A percentile compares a stretch with the other conserved stretches of the same genome.
phyloP scores from a whole-genome alignment of 345 rosid species.

The Salix exigua region DNA sequence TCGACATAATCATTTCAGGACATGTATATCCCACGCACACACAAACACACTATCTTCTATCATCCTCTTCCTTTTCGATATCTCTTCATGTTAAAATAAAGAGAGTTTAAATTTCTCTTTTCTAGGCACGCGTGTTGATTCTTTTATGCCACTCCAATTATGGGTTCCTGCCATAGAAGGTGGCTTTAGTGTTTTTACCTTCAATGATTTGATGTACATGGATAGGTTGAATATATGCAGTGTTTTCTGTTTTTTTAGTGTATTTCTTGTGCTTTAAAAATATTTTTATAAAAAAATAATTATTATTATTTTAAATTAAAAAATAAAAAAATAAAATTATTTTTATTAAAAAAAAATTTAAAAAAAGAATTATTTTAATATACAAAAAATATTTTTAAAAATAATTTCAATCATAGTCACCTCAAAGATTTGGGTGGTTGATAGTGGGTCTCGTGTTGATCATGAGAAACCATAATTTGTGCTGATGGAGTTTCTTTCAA shows the following conservation, averaged over 20 bases:
- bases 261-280: too few species aligned
- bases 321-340: too few species aligned
- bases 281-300: too few species aligned
- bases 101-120: conserved; percentile 1
- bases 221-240: conserved; percentile 17
- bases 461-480: not conserved
- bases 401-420: too few species aligned
- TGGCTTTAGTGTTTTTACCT: not conserved
- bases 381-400: too few species aligned
- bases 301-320: too few species aligned
- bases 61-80: not conserved
- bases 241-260: not conserved
- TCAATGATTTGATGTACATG: conserved; percentile 20
- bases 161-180: not conserved
- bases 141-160: not conserved
- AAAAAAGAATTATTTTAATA: too few species aligned
- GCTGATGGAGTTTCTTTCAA: not conserved
- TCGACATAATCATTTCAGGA: conserved; percentile 19
- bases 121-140: conserved; percentile 19
- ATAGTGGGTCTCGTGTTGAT: not conserved
- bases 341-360: too few species aligned
- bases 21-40: not conserved
- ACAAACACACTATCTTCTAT: not conserved
- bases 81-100: not conserved
- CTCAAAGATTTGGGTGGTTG: not conserved